Evolutionary conservation across 257 asterid species (phyloP), one percentile per base, ranked within the genome.

Genomic region (Ajuga chamaepitys): DNA sequence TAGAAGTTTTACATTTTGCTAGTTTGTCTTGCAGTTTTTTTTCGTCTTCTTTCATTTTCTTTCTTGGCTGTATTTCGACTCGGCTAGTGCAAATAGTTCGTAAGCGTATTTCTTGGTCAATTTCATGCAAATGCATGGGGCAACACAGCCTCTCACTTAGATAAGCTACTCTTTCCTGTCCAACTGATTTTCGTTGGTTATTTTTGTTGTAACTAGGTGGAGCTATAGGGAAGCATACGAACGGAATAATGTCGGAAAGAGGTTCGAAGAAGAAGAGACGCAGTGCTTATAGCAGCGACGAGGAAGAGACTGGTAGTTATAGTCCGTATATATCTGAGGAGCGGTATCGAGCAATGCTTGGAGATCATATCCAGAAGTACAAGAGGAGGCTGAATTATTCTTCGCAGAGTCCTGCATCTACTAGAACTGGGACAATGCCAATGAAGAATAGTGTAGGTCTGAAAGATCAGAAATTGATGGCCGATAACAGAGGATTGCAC

Each of bases 321-420:
- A 83, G 68, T 78, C 79, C 85, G 5, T 73, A 72, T 67, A 85
- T 94, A 37, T 86, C 99, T 1, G 99, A 94, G 83, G 95, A 90
- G 72, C 77, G 75, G 45, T 94, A 94, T 71, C 77, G 97, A 68
- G 83, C 94, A 54, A 94, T 94, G 99, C 93, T 94, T 55, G 99
- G 96, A 47, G 98, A 94, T 76, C 99, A 94, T 70, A 68, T 94
- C 46, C 88, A 83, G 64, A 90, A 86, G 80, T 94, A 88, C 51
- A 94, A 83, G 75, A 83, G 95, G 88, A 82, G 95, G 83, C 59
- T 34, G 32, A 83, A 78, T 69, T 82, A 82, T 64, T 68, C 91
- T 28, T 77, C 95, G 30, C 85, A 87, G 75, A 81, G 74, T 66
- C 79, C 82, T 52, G 81, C 85, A 51, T 58, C 85, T 0, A 40